Base-by-base conservation (phyloP, 2,329 filamentous ascomycete species). In the Plenodomus lindquistii region DNA sequence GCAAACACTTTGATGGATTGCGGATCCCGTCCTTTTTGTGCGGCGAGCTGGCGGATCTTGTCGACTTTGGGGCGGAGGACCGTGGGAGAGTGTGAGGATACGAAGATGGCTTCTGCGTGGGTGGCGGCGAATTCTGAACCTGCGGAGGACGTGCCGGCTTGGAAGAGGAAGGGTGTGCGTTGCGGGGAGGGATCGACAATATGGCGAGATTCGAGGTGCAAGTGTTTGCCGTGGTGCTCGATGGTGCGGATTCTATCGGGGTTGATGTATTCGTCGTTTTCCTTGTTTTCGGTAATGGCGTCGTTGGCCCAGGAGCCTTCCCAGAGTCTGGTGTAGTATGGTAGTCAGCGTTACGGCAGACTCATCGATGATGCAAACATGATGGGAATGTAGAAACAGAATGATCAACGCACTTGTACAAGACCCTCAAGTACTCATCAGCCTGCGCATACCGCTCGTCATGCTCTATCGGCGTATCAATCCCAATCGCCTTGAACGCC, bases 391-490 rank as follows among this genome's bases (percentile, higher is more conserved):
- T n/a, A n/a, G n/a, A n/a, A n/a, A n/a, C n/a, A n/a, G n/a, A n/a
- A n/a, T n/a, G n/a, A n/a, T n/a, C n/a, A 48, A 40, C 59, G 50
- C 63, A 81, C 78, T 86, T 86, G 66, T 87, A 87, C 3, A 86
- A 67, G 0, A 86, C 79, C 1, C 77, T 68, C 20, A 86, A 67
- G 68, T 88, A 89, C 65, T 89, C 86, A 54, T 89, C 85, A 1
- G 85, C 85, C 40, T 85, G 78, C 2, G 77, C 80, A 54, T 89
- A 89, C 44, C 86, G 75, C 48, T 85, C 77, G 36, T 86, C 84
- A 54, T 86, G 84, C 46, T 83, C 79, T 24, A 83, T 81, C 0
- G 80, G 79, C 3, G 68, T 79, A 11, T 84, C 79, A 2, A 85
- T 62, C 0, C 83, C 83, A 45, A 86, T 84, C 0, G 82, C 82